Percentiles rank a stretch among this genome's conserved stretches.
Conservation (phyloP, 2,329 filamentous ascomycete species). For the Fusarium redolens region DNA sequence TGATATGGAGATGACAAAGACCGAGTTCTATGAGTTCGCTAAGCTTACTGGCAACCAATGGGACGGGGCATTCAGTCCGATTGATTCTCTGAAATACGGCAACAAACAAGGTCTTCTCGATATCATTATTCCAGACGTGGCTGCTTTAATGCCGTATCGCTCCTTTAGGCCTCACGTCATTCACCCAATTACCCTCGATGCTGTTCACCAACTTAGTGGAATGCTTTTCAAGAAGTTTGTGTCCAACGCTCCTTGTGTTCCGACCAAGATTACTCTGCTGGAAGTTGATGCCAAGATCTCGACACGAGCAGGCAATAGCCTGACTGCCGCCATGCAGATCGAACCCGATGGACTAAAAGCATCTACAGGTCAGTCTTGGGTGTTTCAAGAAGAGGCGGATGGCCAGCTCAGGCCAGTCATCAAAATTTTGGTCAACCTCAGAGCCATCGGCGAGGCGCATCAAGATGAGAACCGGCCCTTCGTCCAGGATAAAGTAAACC, state of each 20-base stretch:
- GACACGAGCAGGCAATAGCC: not conserved
- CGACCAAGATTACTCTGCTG: not conserved
- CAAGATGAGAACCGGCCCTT: conserved; percentile 2
- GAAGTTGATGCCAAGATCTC: not conserved
- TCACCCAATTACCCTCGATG: conserved; percentile 1
- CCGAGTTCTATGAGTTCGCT: conserved; percentile 3
- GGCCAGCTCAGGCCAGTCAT: conserved; percentile 4
- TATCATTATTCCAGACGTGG: conserved; percentile 5
- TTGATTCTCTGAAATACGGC: not conserved
- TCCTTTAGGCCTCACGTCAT: conserved; percentile 5
- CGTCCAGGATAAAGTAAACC: not conserved
- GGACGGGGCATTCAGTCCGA: conserved; percentile 7
- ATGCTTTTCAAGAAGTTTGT: conserved; percentile 13
- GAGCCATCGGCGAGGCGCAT: not conserved
- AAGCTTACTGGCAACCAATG: conserved; percentile 6
- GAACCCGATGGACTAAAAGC: not conserved
- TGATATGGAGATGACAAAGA: not conserved
- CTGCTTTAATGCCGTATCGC: conserved; percentile 5
- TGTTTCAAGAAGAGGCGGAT: not conserved
- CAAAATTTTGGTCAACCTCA: not conserved
- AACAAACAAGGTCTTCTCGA: conserved; percentile 2
- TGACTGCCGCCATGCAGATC: conserved; percentile 10
- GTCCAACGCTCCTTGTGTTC: conserved; percentile 10
- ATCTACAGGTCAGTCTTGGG: conserved; percentile 4
- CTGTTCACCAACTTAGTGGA: conserved; percentile 5